Evolutionary conservation across 306 rosid species (phyloP).

Genomic region (Nissolia schottii): DNA sequence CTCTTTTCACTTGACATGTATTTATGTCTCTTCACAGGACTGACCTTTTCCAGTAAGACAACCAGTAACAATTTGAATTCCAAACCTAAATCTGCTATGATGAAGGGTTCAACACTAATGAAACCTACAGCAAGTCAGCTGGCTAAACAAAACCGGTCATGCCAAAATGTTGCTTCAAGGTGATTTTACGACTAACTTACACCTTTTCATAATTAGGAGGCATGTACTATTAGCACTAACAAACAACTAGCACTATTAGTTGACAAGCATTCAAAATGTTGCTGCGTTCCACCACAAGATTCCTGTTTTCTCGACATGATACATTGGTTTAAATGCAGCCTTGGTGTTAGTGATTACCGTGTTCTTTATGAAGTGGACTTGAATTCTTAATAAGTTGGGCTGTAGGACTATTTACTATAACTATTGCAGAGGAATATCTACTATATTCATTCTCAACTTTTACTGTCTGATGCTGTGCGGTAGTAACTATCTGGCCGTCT

Average conservation of each 20-base stretch:
- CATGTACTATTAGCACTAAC: not conserved
- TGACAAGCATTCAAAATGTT: constrained; percentile 9
- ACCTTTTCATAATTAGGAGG: not conserved
- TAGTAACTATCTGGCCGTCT: constrained; percentile 10
- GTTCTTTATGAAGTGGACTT: not conserved
- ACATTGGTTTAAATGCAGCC: not conserved
- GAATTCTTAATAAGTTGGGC: not conserved
- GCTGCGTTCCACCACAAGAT: constrained; percentile 5
- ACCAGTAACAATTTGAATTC: constrained; percentile 26
- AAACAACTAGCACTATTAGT: not conserved
- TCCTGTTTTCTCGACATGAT: not conserved
- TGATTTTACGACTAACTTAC: constrained; percentile 32
- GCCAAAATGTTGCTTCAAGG: constrained; percentile 57
- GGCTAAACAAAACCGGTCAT: constrained; percentile 65
- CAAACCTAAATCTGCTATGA: constrained; percentile 35
- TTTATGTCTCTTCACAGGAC: constrained; percentile 40
- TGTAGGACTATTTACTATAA: not conserved
- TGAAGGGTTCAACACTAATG: constrained; percentile 79
- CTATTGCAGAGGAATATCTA: too few species aligned
- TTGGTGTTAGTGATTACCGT: not conserved
- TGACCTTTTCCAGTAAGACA: constrained; percentile 42
- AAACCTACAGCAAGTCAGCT: constrained; percentile 93
- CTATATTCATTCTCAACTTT: constrained; percentile 2
- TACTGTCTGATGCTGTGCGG: constrained; percentile 9
- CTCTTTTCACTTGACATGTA: constrained; percentile 3